Conservation (phyloP, 2,329 filamentous ascomycete genomes). For the Arthrobotrys musiformis region DNA sequence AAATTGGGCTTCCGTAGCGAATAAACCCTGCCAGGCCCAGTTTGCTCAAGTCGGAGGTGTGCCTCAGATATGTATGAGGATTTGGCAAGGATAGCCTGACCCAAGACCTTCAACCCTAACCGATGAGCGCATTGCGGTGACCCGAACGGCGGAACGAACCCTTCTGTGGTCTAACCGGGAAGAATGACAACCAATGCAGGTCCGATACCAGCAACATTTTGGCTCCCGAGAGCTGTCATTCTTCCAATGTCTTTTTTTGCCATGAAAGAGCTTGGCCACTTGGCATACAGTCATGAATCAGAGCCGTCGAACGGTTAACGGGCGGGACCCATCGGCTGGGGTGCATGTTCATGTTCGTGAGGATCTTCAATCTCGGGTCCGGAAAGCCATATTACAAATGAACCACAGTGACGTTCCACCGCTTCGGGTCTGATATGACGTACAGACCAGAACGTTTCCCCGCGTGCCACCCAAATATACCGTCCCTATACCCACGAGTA, state of each 20-base stretch:
- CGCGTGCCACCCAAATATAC: too few relatives aligned
- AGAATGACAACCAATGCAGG: conserved; percentile 6
- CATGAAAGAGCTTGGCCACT: conserved; percentile 10
- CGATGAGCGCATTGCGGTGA: not conserved
- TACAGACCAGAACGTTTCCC: not conserved
- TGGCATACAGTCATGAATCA: not conserved
- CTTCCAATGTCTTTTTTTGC: too few relatives aligned
- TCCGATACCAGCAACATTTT: not conserved
- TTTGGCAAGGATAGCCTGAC: conserved; percentile 26
- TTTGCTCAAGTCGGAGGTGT: conserved; percentile 40
- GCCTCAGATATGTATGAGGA: conserved; percentile 49
- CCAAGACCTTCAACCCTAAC: conserved; percentile 12
- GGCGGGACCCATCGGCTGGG: conserved; percentile 2
- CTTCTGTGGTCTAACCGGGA: conserved; percentile 10
- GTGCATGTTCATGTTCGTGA: too few relatives aligned
- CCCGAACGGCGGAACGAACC: conserved; percentile 9
- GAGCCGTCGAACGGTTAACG: not conserved
- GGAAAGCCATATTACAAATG: not conserved
- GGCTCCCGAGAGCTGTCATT: too few relatives aligned
- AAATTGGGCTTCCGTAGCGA: conserved; percentile 33
- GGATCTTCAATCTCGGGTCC: conserved; percentile 16
- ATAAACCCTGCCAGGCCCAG: not conserved
- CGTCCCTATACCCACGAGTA: not conserved
- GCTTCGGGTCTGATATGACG: not conserved
- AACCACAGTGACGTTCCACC: conserved; percentile 1